Conservation (phyloP, 495 filamentous ascomycete genomes). For the Xylaria grammica region DNA sequence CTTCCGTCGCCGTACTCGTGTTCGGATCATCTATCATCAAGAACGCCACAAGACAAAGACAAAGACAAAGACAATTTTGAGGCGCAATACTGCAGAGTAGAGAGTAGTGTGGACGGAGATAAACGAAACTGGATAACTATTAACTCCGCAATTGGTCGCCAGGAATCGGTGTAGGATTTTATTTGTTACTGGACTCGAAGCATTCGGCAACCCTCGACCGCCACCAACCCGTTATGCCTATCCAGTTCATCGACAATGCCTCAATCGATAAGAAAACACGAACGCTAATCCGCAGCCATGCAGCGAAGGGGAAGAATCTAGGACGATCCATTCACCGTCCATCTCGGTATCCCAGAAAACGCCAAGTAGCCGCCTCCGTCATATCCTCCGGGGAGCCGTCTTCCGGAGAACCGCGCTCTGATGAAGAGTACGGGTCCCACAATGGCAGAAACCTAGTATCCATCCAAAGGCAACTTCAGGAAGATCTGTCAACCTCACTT, state of each 20-base stretch:
- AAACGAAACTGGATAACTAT: neutral
- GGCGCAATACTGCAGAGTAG: neutral
- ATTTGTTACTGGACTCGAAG: too few relatives aligned
- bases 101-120: neutral
- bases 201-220: too few relatives aligned
- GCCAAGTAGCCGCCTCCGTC: neutral
- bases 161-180: neutral
- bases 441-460: neutral
- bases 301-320: slow-evolving; percentile 29
- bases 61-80: too few relatives aligned
- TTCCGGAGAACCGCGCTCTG: neutral
- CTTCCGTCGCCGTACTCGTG: neutral
- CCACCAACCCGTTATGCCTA: neutral
- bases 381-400: too few relatives aligned
- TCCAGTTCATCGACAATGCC: slow-evolving; percentile 29
- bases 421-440: neutral
- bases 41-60: neutral
- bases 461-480: neutral
- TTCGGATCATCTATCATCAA: neutral
- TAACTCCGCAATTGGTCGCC: slow-evolving; percentile 1
- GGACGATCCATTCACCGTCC: slow-evolving; percentile 26
- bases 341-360: slow-evolving; percentile 6
- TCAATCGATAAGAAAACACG: slow-evolving; percentile 25
- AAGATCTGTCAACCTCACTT: neutral
- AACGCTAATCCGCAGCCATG: slow-evolving; percentile 30